Evolutionary conservation across 495 filamentous ascomycete genomes (phyloP), one percentile per base, ranked within the genome.

Genomic region (Penicillium verhagenii): DNA sequence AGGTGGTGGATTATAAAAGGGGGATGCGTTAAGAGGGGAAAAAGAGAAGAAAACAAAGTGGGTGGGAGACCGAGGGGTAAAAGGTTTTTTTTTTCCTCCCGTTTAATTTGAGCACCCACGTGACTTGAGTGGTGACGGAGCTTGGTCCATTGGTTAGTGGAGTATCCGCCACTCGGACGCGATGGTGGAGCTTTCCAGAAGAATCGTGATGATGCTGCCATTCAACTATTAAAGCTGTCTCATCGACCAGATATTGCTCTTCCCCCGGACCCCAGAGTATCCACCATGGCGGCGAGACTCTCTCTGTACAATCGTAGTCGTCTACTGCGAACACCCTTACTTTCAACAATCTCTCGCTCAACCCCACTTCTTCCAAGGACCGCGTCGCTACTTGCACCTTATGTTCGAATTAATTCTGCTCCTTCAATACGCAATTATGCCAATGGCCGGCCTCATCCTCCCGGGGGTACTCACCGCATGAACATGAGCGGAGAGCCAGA

Each of bases 381-480:
- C 25, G 52, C 57, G 14, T 23, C 57, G 35, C 46, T 67, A 7
- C 53, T 63, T 25, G 35, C 50, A 18, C 46, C 63, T 24, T 7
- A 44, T 10, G 33, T 44, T 18, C 59, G 59, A 43, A 9, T 33
- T 14, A 43, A 47, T 4, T 45, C 69, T 0, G 37, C 58, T n/a
- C 20, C 40, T 7, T 47, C 64, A 7, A 53, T 64, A 3, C 70
- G 92, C 54, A 68, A 64, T 33, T 96, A 96, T 75, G 85, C 88
- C 23, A 88, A 79, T 78, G 90, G 88, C 49, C 69, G 73, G n/a
- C 89, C 91, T 58, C 89, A 91, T 57, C 93, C 90, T 11, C 91
- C 92, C 0, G 93, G 93, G 40, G 91, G 92, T 37, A 96, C 90
- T 5, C 89, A 96, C 72, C 90, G 88, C 47, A 97, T 97, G 91